These are phyloP conservation scores for Phytopythium vexans DNA, from an alignment of 352 stramenopile species.

Conservation along the genomic window DNA sequence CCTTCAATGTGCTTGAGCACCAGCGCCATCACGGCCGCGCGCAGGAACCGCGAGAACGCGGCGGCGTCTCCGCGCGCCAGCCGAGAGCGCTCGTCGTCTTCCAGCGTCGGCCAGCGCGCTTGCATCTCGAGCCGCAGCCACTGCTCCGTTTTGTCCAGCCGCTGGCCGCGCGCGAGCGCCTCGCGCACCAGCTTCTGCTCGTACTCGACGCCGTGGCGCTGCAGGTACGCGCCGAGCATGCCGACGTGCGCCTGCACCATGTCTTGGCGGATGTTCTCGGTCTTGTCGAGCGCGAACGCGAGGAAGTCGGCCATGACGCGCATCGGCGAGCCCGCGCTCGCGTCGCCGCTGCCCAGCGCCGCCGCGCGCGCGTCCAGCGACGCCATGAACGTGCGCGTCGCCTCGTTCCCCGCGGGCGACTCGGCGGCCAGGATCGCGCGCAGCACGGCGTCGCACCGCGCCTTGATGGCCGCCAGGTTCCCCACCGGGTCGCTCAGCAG, in stretches of 20 bases:
- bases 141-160: conserved; percentile 38
- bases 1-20: conserved; percentile 55
- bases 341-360: not conserved
- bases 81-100: conserved; percentile 13
- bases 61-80: conserved; percentile 25
- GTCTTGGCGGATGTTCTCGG: conserved; percentile 63
- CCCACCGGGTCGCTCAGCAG: conserved; percentile 31
- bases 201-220: conserved; percentile 57
- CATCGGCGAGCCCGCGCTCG: conserved; percentile 13
- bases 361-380: conserved; percentile 26
- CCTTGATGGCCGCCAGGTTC: conserved; percentile 29
- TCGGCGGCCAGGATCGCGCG: conserved; percentile 45
- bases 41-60: conserved; percentile 47
- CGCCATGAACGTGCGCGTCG: conserved; percentile 35
- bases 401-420: conserved; percentile 41
- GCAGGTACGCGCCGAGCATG: conserved; percentile 49
- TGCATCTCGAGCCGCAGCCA: conserved; percentile 48
- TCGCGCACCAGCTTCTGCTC: conserved; percentile 54
- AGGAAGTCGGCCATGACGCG: conserved; percentile 59
- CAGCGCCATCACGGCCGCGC: conserved; percentile 39
- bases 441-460: conserved; percentile 38
- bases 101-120: conserved; percentile 22
- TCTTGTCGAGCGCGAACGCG: conserved; percentile 58
- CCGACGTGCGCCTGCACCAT: conserved; percentile 57
- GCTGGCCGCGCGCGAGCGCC: conserved; percentile 15